A percentile compares a stretch with the other conserved stretches of the same genome.
Conservation (phyloP, 371 early-diverging fungal genomes). For the Apophysomyces sp. region DNA sequence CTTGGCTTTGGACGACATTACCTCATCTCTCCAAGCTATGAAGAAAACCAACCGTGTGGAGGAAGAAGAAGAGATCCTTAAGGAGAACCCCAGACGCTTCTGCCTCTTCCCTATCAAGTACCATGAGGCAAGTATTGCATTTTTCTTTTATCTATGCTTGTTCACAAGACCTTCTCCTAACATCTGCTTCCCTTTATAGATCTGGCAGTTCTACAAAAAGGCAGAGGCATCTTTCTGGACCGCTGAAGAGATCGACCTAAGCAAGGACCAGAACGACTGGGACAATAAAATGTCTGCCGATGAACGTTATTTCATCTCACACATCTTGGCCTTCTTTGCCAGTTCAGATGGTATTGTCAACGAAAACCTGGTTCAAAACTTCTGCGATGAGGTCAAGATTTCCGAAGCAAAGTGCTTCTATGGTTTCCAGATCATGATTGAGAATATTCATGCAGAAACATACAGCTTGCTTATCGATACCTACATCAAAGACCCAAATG, state of each 20-base stretch:
- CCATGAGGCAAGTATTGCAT: constrained; percentile 67
- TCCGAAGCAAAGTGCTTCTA: constrained; percentile 99
- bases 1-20: background rate
- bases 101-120: constrained; percentile 96
- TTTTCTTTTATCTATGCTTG: background rate
- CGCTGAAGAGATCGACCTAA: constrained; percentile 98
- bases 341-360: constrained; percentile 99
- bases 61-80: constrained; percentile 47
- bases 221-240: constrained; percentile 99
- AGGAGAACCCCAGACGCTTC: constrained; percentile 83
- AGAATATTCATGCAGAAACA: constrained; percentile 99
- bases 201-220: constrained; percentile 99
- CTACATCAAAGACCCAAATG: constrained; percentile 90
- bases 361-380: constrained; percentile 97
- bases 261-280: constrained; percentile 96
- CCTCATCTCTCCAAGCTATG: constrained; percentile 4
- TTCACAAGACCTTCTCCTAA: constrained; percentile 1
- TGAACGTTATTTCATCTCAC: constrained; percentile 96
- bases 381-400: constrained; percentile 97
- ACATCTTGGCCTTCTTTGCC: constrained; percentile 99
- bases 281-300: constrained; percentile 87
- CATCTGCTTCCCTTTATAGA: constrained; percentile 38
- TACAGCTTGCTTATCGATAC: constrained; percentile 99
- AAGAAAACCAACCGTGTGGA: constrained; percentile 5
- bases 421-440: constrained; percentile 99